Conservation (phyloP, 371 early-diverging fungal species). For the Amoeboradix gromovi region DNA sequence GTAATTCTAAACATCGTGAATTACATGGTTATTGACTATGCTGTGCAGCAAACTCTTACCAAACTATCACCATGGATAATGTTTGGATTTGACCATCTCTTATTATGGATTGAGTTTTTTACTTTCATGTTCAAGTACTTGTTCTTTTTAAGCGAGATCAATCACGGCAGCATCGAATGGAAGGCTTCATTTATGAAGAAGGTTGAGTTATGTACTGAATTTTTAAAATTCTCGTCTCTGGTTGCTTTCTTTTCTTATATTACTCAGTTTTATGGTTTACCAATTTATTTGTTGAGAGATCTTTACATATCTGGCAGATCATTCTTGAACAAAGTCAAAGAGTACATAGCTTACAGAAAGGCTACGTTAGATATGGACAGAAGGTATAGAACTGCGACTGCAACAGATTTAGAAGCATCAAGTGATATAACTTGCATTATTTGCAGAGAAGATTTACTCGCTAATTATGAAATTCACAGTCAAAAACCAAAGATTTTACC, state of each 20-base stretch:
- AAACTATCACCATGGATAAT: no score
- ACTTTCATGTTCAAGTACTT: no score
- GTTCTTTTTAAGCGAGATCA: no score
- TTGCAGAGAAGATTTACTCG: constrained; percentile 73
- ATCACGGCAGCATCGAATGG: no score
- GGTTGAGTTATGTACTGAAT: no score
- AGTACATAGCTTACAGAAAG: constrained; percentile 55
- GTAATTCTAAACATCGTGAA: no score
- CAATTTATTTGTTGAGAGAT: constrained; percentile 77
- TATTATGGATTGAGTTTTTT: no score
- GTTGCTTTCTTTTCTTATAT: constrained; percentile 55
- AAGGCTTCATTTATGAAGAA: no score
- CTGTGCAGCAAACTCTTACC: no score
- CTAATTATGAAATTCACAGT: not conserved
- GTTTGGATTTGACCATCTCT: no score
- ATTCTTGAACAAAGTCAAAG: constrained; percentile 52
- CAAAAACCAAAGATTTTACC: constrained; percentile 59
- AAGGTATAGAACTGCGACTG: constrained; percentile 61
- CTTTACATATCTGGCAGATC: constrained; percentile 69
- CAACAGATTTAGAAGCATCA: constrained; percentile 36
- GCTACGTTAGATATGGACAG: constrained; percentile 82
- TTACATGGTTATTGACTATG: no score
- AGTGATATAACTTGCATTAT: constrained; percentile 76
- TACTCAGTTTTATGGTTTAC: constrained; percentile 39
- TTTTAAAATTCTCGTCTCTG: no score